These are phyloP conservation scores for Akanthomyces uredinophilus DNA, from an alignment of 2,329 filamentous ascomycete species.

Conservation along the genomic window DNA sequence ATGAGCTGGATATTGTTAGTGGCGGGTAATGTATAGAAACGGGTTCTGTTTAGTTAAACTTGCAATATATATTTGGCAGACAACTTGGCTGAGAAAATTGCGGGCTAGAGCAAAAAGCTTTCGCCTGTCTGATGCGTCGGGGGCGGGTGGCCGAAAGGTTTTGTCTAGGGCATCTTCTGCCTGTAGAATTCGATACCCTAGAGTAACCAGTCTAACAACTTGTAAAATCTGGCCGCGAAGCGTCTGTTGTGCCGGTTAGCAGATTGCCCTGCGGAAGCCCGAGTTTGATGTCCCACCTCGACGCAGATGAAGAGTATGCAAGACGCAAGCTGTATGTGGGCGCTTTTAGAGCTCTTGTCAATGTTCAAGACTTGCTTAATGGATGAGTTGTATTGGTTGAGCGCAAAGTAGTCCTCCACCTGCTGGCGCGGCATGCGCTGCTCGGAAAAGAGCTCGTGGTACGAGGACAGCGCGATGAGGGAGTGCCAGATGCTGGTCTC, in stretches of 20 bases:
- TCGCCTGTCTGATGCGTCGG: background rate
- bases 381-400: conserved; percentile 13
- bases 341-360: background rate
- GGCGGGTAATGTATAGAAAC: too few species aligned
- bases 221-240: conserved; percentile 7
- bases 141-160: background rate
- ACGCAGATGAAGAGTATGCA: conserved; percentile 15
- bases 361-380: conserved; percentile 3
- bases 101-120: conserved; percentile 11
- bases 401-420: conserved; percentile 6
- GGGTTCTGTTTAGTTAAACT: background rate
- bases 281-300: background rate
- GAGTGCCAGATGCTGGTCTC: conserved; percentile 16
- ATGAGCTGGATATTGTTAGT: background rate
- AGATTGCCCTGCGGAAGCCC: too few species aligned
- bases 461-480: conserved; percentile 13
- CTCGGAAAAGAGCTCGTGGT: conserved; percentile 12
- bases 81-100: conserved; percentile 11
- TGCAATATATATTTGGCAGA: conserved; percentile 13
- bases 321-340: conserved; percentile 11
- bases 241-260: background rate
- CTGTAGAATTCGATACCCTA: conserved; percentile 12
- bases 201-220: conserved; percentile 1
- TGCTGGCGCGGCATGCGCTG: conserved; percentile 1
- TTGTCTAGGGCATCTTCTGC: conserved; percentile 6